Conservation (phyloP, 441 rosid species). For the Caryocar brasiliense region DNA sequence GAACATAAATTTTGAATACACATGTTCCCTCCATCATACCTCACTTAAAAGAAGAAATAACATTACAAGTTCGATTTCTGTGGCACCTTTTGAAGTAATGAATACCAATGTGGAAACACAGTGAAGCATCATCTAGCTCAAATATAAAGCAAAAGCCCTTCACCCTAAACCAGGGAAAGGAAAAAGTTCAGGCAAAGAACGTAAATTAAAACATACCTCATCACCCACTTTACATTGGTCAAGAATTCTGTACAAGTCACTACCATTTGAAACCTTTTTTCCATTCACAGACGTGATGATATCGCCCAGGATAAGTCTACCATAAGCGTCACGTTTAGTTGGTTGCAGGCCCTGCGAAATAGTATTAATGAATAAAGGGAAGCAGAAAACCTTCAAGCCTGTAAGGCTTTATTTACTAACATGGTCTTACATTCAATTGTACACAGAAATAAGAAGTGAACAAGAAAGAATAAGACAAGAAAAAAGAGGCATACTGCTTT, state of each 20-base stretch:
- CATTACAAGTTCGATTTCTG: too few species aligned
- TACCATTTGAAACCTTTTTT: conserved; percentile 67
- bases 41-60: too few species aligned
- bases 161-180: neutral
- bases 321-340: conserved; percentile 84
- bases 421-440: neutral
- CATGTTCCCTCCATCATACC: too few species aligned
- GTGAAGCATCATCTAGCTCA: too few species aligned
- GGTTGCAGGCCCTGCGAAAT: conserved; percentile 62
- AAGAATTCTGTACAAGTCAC: conserved; percentile 88
- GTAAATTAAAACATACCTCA: conserved; percentile 30
- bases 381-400: neutral
- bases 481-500: conserved; percentile 87
- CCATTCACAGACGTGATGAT: conserved; percentile 87
- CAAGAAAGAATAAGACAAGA: conserved; percentile 5
- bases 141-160: too few species aligned
- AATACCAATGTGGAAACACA: too few species aligned
- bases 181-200: neutral
- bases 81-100: too few species aligned
- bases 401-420: too few species aligned
- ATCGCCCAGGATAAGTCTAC: conserved; percentile 84
- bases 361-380: neutral
- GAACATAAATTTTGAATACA: too few species aligned
- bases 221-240: conserved; percentile 94
- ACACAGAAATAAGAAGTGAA: neutral